phyloP scores from a whole-genome alignment of 2,329 filamentous ascomycete species.

The Stagonosporopsis cucurbitacearum region DNA sequence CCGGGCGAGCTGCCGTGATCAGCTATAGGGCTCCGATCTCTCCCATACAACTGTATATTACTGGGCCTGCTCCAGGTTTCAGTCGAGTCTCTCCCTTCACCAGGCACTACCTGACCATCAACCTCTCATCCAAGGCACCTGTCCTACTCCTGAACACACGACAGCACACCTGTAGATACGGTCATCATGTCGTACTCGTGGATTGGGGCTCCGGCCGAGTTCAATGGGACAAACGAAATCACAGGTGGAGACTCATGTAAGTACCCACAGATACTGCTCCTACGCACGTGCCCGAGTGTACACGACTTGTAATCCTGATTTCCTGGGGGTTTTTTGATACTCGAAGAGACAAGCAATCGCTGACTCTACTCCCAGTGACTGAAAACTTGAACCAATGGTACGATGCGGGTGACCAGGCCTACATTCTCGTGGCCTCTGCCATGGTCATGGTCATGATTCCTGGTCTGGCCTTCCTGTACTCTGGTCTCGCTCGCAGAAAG shows the following conservation, averaged over 20 bases:
- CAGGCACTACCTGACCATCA: conserved; percentile 23
- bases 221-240: conserved; percentile 63
- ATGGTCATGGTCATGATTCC: conserved; percentile 98
- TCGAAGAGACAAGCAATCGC: conserved; percentile 3
- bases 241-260: conserved; percentile 80
- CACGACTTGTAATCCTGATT: conserved; percentile 3
- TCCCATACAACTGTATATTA: conserved; percentile 43
- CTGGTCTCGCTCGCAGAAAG: conserved; percentile 94
- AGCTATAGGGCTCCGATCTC: conserved; percentile 42
- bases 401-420: conserved; percentile 88
- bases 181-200: conserved; percentile 57
- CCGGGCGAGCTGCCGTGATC: conserved; percentile 37
- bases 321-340: not conserved
- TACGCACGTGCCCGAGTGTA: conserved; percentile 30
- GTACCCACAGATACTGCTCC: conserved; percentile 47
- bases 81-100: conserved; percentile 17
- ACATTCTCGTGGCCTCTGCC: conserved; percentile 85
- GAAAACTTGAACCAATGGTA: conserved; percentile 98
- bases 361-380: conserved; percentile 60
- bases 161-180: conserved; percentile 20
- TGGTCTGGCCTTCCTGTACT: conserved; percentile 96
- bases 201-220: conserved; percentile 53
- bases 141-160: conserved; percentile 14
- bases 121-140: conserved; percentile 12
- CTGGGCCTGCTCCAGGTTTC: conserved; percentile 31